A percentile compares a stretch with the other conserved stretches of the same genome.
These are phyloP conservation scores for Penicillium sumatraense DNA, from an alignment of 2,329 filamentous ascomycete species.

Conservation along the genomic window DNA sequence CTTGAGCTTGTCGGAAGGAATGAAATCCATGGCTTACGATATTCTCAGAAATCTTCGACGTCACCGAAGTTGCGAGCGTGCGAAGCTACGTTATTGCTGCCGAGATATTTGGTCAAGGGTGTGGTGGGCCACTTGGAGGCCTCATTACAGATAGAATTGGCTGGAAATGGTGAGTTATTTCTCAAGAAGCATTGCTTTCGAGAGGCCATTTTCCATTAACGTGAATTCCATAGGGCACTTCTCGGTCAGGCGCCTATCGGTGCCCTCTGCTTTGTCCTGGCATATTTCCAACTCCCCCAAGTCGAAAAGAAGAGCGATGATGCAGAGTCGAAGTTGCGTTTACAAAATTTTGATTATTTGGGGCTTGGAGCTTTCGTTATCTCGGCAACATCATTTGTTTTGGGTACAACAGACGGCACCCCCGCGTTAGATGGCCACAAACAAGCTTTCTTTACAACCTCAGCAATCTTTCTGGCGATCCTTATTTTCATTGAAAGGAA, in stretches of 20 bases:
- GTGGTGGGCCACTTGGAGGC: constrained; percentile 3
- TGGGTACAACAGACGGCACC: not conserved
- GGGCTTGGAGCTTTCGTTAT: not conserved
- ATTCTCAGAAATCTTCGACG: not conserved
- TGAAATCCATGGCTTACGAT: no score
- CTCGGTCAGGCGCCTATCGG: not conserved
- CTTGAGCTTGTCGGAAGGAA: no score
- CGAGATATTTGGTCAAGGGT: constrained; percentile 2
- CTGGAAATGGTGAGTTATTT: constrained; percentile 2
- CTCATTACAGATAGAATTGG: constrained; percentile 2
- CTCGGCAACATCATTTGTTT: not conserved
- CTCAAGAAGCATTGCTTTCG: not conserved
- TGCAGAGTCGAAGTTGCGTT: not conserved
- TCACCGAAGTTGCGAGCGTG: not conserved
- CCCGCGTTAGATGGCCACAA: not conserved
- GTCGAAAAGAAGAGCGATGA: not conserved
- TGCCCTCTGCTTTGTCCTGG: not conserved
- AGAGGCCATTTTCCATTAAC: not conserved
- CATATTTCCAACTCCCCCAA: not conserved
- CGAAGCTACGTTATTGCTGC: constrained; percentile 4
- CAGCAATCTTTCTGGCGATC: not conserved
- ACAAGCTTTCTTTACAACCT: not conserved
- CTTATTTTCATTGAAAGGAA: not conserved
- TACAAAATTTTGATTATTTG: not conserved
- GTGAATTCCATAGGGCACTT: not conserved